Percentiles rank a stretch among this genome's conserved stretches.
Evolutionary conservation across 352 stramenopile species (phyloP).

Genomic region (Phytopythium oedochilum): DNA sequence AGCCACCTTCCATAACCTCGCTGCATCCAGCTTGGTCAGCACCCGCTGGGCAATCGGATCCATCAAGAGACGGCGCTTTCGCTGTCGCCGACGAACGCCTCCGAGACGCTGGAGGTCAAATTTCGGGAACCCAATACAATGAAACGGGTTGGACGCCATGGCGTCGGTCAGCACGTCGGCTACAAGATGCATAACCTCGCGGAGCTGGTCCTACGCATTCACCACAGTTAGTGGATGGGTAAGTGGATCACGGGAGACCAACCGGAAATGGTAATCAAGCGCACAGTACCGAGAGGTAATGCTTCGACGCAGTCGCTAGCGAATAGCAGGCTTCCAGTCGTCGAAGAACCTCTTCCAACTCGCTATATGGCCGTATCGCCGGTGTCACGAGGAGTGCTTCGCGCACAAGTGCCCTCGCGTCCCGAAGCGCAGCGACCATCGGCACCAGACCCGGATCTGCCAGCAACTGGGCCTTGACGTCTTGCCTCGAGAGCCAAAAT

Average conservation of each 20-base stretch:
- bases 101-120: slow-evolving; percentile 19
- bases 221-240: no score
- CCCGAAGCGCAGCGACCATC: slow-evolving; percentile 28
- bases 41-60: slow-evolving; percentile 25
- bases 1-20: slow-evolving; percentile 51
- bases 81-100: slow-evolving; percentile 20
- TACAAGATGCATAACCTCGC: slow-evolving; percentile 25
- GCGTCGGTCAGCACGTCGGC: slow-evolving; percentile 46
- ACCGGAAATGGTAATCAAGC: not conserved
- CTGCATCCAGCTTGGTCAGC: slow-evolving; percentile 28
- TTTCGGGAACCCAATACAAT: slow-evolving; percentile 9
- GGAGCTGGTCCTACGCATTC: slow-evolving; percentile 23
- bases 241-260: not conserved
- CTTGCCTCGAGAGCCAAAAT: not conserved
- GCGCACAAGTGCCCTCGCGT: slow-evolving; percentile 16
- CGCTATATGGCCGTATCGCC: slow-evolving; percentile 23
- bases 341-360: slow-evolving; percentile 16
- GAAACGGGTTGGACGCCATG: slow-evolving; percentile 39
- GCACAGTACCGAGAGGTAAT: slow-evolving; percentile 24
- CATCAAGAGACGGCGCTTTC: slow-evolving; percentile 30
- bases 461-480: slow-evolving; percentile 7
- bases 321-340: slow-evolving; percentile 18
- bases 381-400: slow-evolving; percentile 22
- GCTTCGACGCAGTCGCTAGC: slow-evolving; percentile 16
- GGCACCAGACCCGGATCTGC: slow-evolving; percentile 12